Percentiles rank a stretch among this genome's conserved stretches.
phyloP scores from a whole-genome alignment of 2,329 filamentous ascomycete species.

The Calycina herbarum region DNA sequence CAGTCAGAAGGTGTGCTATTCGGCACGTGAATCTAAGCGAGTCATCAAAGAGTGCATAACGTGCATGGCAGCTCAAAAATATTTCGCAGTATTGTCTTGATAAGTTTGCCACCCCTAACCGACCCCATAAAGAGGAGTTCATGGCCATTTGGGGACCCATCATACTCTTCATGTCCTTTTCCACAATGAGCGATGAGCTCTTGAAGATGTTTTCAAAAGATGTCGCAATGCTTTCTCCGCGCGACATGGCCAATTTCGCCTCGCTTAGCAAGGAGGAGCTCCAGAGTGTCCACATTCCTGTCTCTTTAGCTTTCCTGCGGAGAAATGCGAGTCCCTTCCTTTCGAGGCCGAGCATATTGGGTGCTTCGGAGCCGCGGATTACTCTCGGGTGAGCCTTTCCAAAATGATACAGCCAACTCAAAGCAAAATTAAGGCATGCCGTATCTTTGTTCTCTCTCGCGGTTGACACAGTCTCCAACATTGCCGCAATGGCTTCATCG shows the following conservation, averaged over 20 bases:
- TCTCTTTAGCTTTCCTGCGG: constrained; percentile 81
- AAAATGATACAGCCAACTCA: constrained; percentile 96
- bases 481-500: constrained; percentile 84
- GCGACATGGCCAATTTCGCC: constrained; percentile 74
- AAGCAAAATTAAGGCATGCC: constrained; percentile 87
- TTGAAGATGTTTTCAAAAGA: constrained; percentile 80
- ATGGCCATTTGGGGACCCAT: constrained; percentile 74
- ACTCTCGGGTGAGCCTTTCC: constrained; percentile 79
- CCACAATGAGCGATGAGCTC: constrained; percentile 78
- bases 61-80: constrained; percentile 71
- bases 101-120: constrained; percentile 63
- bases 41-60: constrained; percentile 71
- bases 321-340: constrained; percentile 82
- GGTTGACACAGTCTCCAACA: constrained; percentile 94
- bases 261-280: constrained; percentile 83
- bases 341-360: constrained; percentile 73
- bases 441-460: constrained; percentile 91
- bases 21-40: constrained; percentile 73
- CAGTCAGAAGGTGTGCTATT: constrained; percentile 64
- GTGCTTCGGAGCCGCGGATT: constrained; percentile 68
- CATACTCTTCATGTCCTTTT: constrained; percentile 70
- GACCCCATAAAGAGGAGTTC: constrained; percentile 70
- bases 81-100: constrained; percentile 66
- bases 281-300: constrained; percentile 81
- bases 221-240: constrained; percentile 62